Conservation (phyloP, 164 flowering plant genomes). For the Chloranthus sessilifolius region DNA sequence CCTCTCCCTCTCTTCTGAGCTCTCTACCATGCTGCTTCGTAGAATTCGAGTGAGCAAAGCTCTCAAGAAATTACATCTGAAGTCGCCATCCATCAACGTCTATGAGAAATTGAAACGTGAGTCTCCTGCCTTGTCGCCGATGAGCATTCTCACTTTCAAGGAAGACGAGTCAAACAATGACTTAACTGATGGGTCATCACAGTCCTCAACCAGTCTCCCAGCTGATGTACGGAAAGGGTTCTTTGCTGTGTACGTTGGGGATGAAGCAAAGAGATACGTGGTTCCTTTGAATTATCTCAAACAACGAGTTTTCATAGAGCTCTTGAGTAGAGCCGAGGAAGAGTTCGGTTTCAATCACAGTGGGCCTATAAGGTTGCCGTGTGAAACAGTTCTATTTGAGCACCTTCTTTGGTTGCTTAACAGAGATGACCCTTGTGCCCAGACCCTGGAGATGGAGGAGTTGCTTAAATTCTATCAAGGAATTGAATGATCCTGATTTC, state of each 20-base stretch:
- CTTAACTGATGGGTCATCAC: neutral
- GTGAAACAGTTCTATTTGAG: conserved; percentile 14
- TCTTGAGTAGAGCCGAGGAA: conserved; percentile 11
- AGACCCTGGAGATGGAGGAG: conserved; percentile 9
- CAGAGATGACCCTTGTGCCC: conserved; percentile 10
- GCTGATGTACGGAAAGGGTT: conserved; percentile 12
- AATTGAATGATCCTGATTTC: too few relatives aligned
- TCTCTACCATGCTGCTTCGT: conserved; percentile 3
- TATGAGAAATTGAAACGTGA: neutral
- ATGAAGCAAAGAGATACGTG: conserved; percentile 13
- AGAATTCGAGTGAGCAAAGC: conserved; percentile 5
- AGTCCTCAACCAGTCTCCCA: neutral
- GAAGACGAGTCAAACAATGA: neutral
- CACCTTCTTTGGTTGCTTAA: conserved; percentile 18
- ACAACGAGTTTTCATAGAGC: neutral
- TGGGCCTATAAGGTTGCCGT: conserved; percentile 13
- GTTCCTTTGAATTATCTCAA: conserved; percentile 12
- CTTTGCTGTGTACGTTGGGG: conserved; percentile 14
- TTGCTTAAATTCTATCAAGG: conserved; percentile 6
- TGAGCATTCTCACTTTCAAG: conserved; percentile 7
- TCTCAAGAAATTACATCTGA: conserved; percentile 8
- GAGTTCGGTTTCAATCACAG: conserved; percentile 10
- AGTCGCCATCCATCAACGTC: neutral
- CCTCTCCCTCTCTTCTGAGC: neutral
- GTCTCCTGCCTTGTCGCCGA: conserved; percentile 5